Conservation (phyloP, 768 basidiomycete genomes). For the Lyophyllum atratum region DNA sequence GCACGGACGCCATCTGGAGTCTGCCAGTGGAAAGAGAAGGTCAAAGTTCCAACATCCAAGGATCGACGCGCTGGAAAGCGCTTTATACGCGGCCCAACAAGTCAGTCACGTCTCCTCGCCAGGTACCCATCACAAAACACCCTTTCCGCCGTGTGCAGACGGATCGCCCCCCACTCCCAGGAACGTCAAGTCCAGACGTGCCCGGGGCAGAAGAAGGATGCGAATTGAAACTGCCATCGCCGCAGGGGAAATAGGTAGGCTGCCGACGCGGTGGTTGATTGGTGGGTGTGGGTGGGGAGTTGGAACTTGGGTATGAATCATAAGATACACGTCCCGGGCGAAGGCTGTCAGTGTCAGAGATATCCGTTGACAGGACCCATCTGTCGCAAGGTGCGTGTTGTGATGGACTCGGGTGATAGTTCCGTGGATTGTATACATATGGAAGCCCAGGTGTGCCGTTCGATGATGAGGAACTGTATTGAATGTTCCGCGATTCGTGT, state of each 20-base stretch:
- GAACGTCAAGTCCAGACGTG: slow-evolving; percentile 1
- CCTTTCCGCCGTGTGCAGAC: background rate
- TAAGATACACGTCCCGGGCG: background rate
- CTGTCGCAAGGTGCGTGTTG: slow-evolving; percentile 8
- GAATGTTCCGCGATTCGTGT: background rate
- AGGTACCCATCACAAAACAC: background rate
- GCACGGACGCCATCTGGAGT: background rate
- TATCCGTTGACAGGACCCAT: slow-evolving; percentile 7
- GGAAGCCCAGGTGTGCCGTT: background rate
- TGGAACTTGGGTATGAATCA: background rate
- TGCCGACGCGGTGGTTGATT: background rate
- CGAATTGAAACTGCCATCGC: background rate
- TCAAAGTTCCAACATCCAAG: background rate
- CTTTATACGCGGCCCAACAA: slow-evolving; percentile 4
- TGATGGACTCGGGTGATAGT: background rate
- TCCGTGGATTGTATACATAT: background rate
- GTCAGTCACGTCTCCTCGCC: background rate
- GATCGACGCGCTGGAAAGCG: background rate
- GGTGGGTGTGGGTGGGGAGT: background rate
- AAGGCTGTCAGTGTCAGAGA: slow-evolving; percentile 5
- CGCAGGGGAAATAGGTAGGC: background rate
- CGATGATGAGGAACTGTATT: background rate
- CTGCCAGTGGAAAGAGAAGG: background rate
- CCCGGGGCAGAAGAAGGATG: background rate
- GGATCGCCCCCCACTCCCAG: background rate